phyloP scores from a whole-genome alignment of 768 basidiomycete genomes.

The Lentinus brumalis region DNA sequence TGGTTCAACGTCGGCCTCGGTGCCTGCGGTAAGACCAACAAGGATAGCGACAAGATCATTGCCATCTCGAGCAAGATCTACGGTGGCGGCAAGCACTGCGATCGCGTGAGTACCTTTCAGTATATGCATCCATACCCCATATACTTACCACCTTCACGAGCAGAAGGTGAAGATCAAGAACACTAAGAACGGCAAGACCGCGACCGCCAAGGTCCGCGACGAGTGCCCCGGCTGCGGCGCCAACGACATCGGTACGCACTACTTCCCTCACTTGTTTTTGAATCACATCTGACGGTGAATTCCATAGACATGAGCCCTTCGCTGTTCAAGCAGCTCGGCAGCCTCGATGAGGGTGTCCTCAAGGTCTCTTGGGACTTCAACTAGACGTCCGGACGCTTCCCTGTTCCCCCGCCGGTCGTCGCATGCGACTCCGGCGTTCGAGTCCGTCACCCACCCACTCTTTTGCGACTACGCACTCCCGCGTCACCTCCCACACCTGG shows the following conservation, averaged over 20 bases:
- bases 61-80: slow-evolving; percentile 62
- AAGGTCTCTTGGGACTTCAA: slow-evolving; percentile 62
- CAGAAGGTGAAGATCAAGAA: slow-evolving; percentile 31
- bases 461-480: not conserved
- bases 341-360: slow-evolving; percentile 51
- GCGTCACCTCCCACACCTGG: not conserved
- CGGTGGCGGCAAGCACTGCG: slow-evolving; percentile 56
- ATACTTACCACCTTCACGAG: no score
- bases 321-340: slow-evolving; percentile 55
- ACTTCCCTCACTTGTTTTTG: not conserved
- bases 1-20: slow-evolving; percentile 63
- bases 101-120: slow-evolving; percentile 45
- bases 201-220: slow-evolving; percentile 55
- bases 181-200: slow-evolving; percentile 51
- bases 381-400: not conserved
- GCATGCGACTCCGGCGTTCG: no score
- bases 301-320: slow-evolving; percentile 64
- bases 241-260: slow-evolving; percentile 55
- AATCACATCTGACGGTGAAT: not conserved
- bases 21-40: slow-evolving; percentile 62
- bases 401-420: not conserved
- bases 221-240: slow-evolving; percentile 57
- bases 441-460: no score
- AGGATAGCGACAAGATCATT: slow-evolving; percentile 54
- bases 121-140: no score